Conservation (phyloP, 495 filamentous ascomycete genomes). For the Xeromyces bisporus region DNA sequence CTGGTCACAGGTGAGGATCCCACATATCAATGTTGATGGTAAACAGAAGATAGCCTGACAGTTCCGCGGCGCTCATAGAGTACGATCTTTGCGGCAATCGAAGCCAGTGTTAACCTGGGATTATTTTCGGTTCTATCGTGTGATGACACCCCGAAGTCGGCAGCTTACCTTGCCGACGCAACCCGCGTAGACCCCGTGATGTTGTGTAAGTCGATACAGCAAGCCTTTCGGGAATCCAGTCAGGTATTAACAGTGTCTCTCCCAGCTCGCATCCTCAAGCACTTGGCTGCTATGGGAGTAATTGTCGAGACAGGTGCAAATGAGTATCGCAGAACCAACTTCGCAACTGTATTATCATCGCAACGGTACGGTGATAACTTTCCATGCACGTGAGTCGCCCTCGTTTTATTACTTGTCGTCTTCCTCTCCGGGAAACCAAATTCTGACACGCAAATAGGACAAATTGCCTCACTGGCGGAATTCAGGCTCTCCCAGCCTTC, state of each 20-base stretch:
- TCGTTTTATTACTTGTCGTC: slow-evolving; percentile 1
- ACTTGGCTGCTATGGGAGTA: slow-evolving; percentile 33
- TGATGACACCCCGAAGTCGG: slow-evolving; percentile 17
- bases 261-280: slow-evolving; percentile 25
- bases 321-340: slow-evolving; percentile 26
- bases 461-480: slow-evolving; percentile 12
- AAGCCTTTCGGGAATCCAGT: neutral
- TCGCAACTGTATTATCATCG: slow-evolving; percentile 22
- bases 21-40: neutral
- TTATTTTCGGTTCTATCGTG: slow-evolving; percentile 18
- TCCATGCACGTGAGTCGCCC: slow-evolving; percentile 15
- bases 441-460: too few species aligned
- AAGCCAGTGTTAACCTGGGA: slow-evolving; percentile 17
- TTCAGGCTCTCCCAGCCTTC: slow-evolving; percentile 15
- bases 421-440: too few species aligned
- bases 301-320: slow-evolving; percentile 26
- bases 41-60: too few species aligned
- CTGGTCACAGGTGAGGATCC: slow-evolving; percentile 18
- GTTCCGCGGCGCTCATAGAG: slow-evolving; percentile 1
- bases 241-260: too few species aligned
- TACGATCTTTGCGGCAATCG: slow-evolving; percentile 15
- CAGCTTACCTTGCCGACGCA: slow-evolving; percentile 12
- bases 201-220: slow-evolving; percentile 10
- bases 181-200: slow-evolving; percentile 15
- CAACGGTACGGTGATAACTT: slow-evolving; percentile 20